phyloP scores from a whole-genome alignment of 148 eudicot species.

The Cornus controversa region DNA sequence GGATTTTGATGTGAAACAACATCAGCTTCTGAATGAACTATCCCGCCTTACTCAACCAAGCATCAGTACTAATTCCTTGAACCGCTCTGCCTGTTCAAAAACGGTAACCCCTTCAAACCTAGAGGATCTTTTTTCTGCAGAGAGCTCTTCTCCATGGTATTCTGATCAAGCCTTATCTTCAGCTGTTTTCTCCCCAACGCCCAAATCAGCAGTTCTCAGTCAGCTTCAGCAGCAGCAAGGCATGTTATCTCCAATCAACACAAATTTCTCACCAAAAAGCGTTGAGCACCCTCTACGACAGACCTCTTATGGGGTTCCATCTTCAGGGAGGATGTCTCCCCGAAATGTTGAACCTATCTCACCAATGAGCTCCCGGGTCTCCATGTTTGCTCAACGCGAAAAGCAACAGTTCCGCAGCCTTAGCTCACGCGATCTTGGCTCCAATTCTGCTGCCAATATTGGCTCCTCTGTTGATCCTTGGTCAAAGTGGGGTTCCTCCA shows the following conservation, averaged over 20 bases:
- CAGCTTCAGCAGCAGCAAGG: constrained; percentile 70
- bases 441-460: constrained; percentile 30
- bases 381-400: constrained; percentile 47
- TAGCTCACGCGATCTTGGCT: constrained; percentile 69
- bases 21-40: constrained; percentile 48
- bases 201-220: constrained; percentile 51
- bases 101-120: constrained; percentile 56
- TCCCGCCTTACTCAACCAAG: constrained; percentile 35
- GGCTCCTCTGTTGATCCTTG: constrained; percentile 41
- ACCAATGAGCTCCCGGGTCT: constrained; percentile 55
- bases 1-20: constrained; percentile 46
- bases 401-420: constrained; percentile 59
- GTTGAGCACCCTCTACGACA: constrained; percentile 45
- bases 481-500: constrained; percentile 48
- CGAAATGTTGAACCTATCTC: constrained; percentile 62
- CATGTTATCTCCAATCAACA: constrained; percentile 61
- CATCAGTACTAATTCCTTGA: constrained; percentile 30
- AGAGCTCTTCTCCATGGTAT: constrained; percentile 58
- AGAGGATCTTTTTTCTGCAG: constrained; percentile 57
- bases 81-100: constrained; percentile 44
- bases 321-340: constrained; percentile 71
- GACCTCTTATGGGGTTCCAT: constrained; percentile 33
- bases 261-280: constrained; percentile 52
- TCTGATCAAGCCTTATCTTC: constrained; percentile 39
- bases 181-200: constrained; percentile 62